Evolutionary conservation across 2,329 filamentous ascomycete genomes (phyloP).

Genomic region (Clarireedia paspali): DNA sequence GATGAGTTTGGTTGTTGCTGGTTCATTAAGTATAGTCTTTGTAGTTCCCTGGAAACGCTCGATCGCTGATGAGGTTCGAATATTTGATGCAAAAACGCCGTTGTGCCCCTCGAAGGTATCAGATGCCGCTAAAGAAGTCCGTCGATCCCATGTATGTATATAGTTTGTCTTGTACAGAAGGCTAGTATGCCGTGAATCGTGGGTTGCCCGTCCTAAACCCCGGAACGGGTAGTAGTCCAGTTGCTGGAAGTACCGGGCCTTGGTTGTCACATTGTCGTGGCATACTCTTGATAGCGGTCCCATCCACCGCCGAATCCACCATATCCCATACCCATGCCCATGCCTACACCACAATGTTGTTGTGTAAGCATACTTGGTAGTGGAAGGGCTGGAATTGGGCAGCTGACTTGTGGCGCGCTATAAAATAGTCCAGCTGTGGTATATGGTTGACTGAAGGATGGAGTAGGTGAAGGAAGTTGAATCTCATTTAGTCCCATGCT

Average conservation of each 20-base stretch:
- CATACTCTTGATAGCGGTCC: conserved; percentile 79
- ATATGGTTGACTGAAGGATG: conserved; percentile 72
- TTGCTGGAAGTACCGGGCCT: conserved; percentile 30
- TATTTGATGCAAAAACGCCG: conserved; percentile 21
- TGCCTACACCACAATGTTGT: conserved; percentile 72
- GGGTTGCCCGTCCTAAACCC: conserved; percentile 29
- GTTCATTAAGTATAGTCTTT: conserved; percentile 12
- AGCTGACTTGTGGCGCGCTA: conserved; percentile 66
- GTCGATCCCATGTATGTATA: conserved; percentile 9
- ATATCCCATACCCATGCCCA: conserved; percentile 68
- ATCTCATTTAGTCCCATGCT: conserved; percentile 68
- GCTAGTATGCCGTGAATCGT: conserved; percentile 14
- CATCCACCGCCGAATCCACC: conserved; percentile 63
- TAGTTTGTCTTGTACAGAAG: conserved; percentile 13
- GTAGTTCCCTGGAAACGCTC: conserved; percentile 25
- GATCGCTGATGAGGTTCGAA: conserved; percentile 24
- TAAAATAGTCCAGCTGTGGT: conserved; percentile 70
- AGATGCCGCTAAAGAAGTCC: conserved; percentile 28
- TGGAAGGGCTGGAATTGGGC: conserved; percentile 68
- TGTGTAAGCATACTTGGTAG: conserved; percentile 81
- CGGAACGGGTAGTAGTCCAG: conserved; percentile 45
- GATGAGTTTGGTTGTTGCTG: conserved; percentile 13
- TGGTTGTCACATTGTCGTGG: conserved; percentile 79
- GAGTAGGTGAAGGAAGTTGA: conserved; percentile 69
- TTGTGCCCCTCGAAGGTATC: conserved; percentile 23